These are phyloP conservation scores for Kickxella alabastrina DNA, from an alignment of 192 early-diverging fungal genomes.

Conservation along the genomic window DNA sequence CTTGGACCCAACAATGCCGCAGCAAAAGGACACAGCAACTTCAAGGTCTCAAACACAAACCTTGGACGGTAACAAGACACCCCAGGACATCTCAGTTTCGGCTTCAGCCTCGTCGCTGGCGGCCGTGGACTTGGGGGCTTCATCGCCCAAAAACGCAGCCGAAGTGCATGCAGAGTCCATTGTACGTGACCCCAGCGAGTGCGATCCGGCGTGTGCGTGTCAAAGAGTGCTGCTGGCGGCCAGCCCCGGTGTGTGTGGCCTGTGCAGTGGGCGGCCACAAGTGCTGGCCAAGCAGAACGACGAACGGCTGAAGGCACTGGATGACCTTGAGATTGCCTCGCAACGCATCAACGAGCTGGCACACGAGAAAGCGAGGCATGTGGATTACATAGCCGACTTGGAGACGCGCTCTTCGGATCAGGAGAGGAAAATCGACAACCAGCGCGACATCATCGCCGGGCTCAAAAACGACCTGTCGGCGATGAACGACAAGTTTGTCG, in stretches of 20 bases:
- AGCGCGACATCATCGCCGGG: conserved; percentile 56
- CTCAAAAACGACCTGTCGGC: conserved; percentile 56
- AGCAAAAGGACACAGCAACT: conserved; percentile 3
- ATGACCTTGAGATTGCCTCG: conserved; percentile 54
- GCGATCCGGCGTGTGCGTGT: conserved; percentile 38
- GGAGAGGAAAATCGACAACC: conserved; percentile 57
- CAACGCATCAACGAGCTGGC: conserved; percentile 52
- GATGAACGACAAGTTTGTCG: conserved; percentile 70
- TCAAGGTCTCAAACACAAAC: too few species aligned
- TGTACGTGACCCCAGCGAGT: conserved; percentile 8
- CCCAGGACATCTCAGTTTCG: neutral
- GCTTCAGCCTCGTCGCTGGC: neutral
- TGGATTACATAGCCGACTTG: conserved; percentile 52
- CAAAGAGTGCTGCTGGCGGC: conserved; percentile 32
- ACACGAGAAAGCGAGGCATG: conserved; percentile 50
- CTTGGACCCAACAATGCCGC: conserved; percentile 22
- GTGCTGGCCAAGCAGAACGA: conserved; percentile 41
- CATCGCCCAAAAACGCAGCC: conserved; percentile 17
- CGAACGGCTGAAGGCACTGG: conserved; percentile 41
- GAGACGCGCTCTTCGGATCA: conserved; percentile 57
- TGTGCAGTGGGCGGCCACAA: conserved; percentile 31
- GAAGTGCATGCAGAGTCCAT: conserved; percentile 3
- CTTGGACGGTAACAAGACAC: too few species aligned
- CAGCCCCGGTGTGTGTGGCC: conserved; percentile 38
- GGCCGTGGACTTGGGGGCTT: conserved; percentile 20